phyloP scores from a whole-genome alignment of 2,329 filamentous ascomycete species.

The Rhynchosporium agropyri region DNA sequence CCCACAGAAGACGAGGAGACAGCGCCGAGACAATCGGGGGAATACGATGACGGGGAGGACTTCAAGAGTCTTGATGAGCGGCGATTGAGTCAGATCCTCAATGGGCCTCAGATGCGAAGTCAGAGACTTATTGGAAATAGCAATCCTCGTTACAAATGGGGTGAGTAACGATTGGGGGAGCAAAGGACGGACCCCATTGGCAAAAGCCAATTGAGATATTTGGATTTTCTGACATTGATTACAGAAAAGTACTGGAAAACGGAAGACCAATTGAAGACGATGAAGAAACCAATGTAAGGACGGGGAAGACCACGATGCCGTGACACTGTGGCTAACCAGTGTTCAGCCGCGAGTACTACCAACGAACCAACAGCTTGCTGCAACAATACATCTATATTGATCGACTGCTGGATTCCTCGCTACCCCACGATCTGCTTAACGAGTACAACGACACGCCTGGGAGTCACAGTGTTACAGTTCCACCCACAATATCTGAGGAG shows the following conservation, averaged over 20 bases:
- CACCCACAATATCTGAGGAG: conserved; percentile 77
- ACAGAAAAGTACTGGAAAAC: conserved; percentile 79
- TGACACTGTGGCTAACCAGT: conserved; percentile 27
- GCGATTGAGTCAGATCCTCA: conserved; percentile 60
- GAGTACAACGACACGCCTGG: conserved; percentile 68
- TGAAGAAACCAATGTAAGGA: conserved; percentile 70
- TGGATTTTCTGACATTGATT: conserved; percentile 39
- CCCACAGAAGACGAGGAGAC: conserved; percentile 36
- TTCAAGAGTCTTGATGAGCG: conserved; percentile 52
- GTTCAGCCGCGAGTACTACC: conserved; percentile 75
- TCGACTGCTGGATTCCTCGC: conserved; percentile 82
- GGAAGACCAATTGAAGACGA: conserved; percentile 69
- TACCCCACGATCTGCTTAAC: conserved; percentile 89
- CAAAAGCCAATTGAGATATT: not conserved
- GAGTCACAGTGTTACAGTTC: conserved; percentile 54
- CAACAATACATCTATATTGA: conserved; percentile 96
- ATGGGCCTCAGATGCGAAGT: conserved; percentile 74
- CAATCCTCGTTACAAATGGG: conserved; percentile 73
- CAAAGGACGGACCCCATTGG: not conserved
- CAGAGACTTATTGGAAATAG: conserved; percentile 87
- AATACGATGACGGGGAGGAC: conserved; percentile 34
- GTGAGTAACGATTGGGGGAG: conserved; percentile 65
- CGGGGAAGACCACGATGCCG: conserved; percentile 3
- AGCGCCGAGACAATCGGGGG: conserved; percentile 27
- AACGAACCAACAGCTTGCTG: conserved; percentile 84